Base-by-base conservation (phyloP, 1,284 basidiomycete species). In the Malassezia arunalokei region DNA sequence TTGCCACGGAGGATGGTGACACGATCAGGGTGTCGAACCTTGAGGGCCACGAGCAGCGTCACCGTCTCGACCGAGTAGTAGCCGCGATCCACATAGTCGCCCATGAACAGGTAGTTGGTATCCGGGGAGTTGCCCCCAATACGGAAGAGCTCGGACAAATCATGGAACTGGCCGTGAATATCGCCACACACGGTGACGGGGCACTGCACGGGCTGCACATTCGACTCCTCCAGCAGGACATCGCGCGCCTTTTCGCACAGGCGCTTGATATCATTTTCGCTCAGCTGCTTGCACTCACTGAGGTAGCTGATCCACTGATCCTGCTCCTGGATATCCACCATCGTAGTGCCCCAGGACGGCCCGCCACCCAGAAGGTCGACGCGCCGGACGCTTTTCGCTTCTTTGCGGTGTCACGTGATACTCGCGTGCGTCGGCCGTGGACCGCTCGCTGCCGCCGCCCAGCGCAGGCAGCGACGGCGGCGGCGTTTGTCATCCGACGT, bases 41-140 rank as follows among this genome's bases (percentile, higher is more conserved):
- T 99, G 75, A 96, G 81, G 14, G 92, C 89, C 49, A 99, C 90
- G 49, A 99, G 84, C n/a, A 98, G 80, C 15, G 91, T 95, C 64
- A 99, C 91, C 1, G 92, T 98, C 77, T 99, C 92, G 49, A 99
- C 94, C 14, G 89, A 95, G 79, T 98, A 98, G 79, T 96, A 98
- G 28, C 92, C 92, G 71, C 94, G 84, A 79, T 98, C 94, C 65
- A 98, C 94, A 73, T 96, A 98, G 79, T 99, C 92, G 41, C 94
- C 94, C 94, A 99, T 99, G 79, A 99, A 99, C 65, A 99, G 85
- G 76, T 99, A 99, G 78, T 98, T 99, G 59, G 94, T 96, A 78
- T 98, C 94, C 54, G 92, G 94, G 40, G 91, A 96, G 78, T 96
- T 96, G 57, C 92, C 94, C 49, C 94, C 92, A 74, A 99, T 98